A percentile compares a stretch with the other conserved stretches of the same genome.
Conservation (phyloP, 306 rosid genomes). For the Cucurbita maxima region DNA sequence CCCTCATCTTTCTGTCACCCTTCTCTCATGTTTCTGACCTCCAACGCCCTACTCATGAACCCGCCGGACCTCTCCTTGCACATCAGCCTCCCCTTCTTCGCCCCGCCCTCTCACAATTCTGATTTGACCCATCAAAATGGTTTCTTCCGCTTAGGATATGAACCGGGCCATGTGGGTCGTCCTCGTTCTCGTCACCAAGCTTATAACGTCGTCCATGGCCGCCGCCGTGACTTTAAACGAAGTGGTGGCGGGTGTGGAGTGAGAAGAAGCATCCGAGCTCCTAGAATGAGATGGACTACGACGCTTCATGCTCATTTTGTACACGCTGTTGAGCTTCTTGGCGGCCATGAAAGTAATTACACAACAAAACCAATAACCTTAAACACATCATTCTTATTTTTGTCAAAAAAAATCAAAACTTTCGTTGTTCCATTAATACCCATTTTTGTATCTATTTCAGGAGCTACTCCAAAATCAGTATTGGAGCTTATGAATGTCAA, state of each 20-base stretch:
- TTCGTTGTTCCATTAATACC: background rate
- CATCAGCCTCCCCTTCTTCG: slow-evolving; percentile 41
- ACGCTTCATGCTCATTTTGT: slow-evolving; percentile 87
- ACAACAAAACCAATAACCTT: background rate
- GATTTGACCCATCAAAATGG: slow-evolving; percentile 62
- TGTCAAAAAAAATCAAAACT: background rate
- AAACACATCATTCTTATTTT: background rate
- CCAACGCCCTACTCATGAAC: slow-evolving; percentile 24
- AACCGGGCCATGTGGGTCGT: background rate
- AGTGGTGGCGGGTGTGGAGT: slow-evolving; percentile 22
- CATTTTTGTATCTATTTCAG: slow-evolving; percentile 15
- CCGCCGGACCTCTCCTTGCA: slow-evolving; percentile 64
- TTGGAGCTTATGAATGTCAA: slow-evolving; percentile 87
- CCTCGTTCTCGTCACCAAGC: background rate
- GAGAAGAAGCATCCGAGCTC: slow-evolving; percentile 64
- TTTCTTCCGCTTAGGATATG: slow-evolving; percentile 34
- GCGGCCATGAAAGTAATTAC: slow-evolving; percentile 76
- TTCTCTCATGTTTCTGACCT: too few relatives aligned
- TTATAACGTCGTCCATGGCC: slow-evolving; percentile 16
- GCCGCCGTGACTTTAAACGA: slow-evolving; percentile 47
- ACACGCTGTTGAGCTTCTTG: slow-evolving; percentile 81
- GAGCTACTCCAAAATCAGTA: slow-evolving; percentile 93
- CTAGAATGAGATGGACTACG: slow-evolving; percentile 90
- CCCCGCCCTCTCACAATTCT: background rate
- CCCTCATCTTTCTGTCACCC: too few relatives aligned